Conservation (phyloP, 139 green algal species). For the Chlorella sp. region DNA sequence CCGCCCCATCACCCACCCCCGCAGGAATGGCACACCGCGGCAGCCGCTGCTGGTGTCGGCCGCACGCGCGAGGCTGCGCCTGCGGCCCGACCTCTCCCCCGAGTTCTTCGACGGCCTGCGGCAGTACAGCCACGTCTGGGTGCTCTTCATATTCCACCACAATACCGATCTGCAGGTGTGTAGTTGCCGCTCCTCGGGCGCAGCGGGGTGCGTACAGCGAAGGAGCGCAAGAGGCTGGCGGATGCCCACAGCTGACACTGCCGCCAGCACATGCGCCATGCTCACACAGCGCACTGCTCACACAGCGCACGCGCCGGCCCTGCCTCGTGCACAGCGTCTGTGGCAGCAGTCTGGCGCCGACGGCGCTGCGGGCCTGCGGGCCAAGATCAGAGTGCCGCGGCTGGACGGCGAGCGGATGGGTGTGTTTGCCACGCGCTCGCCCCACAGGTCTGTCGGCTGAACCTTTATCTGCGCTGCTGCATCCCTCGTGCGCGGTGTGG, state of each 20-base stretch:
- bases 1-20: too few relatives aligned
- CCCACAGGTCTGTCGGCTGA: conserved; percentile 65
- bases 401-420: conserved; percentile 82
- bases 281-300: too few relatives aligned
- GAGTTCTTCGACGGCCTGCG: conserved; percentile 78
- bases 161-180: conserved; percentile 81
- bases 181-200: too few relatives aligned
- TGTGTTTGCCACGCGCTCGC: conserved; percentile 85
- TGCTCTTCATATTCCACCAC: conserved; percentile 94
- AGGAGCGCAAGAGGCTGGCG: too few relatives aligned
- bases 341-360: background rate
- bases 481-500: too few relatives aligned
- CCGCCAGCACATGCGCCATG: too few relatives aligned
- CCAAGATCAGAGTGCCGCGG: conserved; percentile 66
- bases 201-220: too few relatives aligned
- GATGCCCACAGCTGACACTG: too few relatives aligned
- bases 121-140: conserved; percentile 89
- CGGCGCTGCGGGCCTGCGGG: background rate
- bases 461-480: too few relatives aligned
- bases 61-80: conserved; percentile 59
- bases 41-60: conserved; percentile 82
- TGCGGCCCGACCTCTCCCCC: conserved; percentile 59
- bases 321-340: too few relatives aligned
- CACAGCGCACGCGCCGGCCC: too few relatives aligned
- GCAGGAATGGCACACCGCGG: conserved; percentile 81